Conservation (phyloP, 495 filamentous ascomycete species). For the Cladorrhinum samala region DNA sequence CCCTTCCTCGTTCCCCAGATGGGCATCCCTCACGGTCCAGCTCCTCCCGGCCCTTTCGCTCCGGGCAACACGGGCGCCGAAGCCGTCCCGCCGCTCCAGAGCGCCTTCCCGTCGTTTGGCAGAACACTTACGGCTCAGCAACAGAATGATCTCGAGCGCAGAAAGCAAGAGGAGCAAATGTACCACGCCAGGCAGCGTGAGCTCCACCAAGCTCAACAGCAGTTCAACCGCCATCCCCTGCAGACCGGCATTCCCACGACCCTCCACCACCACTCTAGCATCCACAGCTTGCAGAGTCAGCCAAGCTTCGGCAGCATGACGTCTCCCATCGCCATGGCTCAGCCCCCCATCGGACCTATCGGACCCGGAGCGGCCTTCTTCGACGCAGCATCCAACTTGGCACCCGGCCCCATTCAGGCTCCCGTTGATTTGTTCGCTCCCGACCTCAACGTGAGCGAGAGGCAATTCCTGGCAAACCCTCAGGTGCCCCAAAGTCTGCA, state of each 20-base stretch:
- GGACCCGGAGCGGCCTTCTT: slow-evolving; percentile 57
- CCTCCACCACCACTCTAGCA: slow-evolving; percentile 88
- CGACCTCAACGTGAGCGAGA: slow-evolving; percentile 38
- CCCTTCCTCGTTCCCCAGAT: slow-evolving; percentile 97
- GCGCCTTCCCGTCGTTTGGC: slow-evolving; percentile 94
- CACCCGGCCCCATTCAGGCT: slow-evolving; percentile 13
- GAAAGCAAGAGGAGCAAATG: slow-evolving; percentile 98
- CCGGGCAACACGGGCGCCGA: slow-evolving; percentile 48
- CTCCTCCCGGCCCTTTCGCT: slow-evolving; percentile 42
- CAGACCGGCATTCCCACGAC: slow-evolving; percentile 62
- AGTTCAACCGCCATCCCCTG: slow-evolving; percentile 51
- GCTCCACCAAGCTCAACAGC: slow-evolving; percentile 65
- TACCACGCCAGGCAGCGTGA: slow-evolving; percentile 93
- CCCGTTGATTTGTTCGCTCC: slow-evolving; percentile 42
- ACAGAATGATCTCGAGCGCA: slow-evolving; percentile 90
- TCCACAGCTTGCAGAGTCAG: slow-evolving; percentile 92
- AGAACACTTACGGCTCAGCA: slow-evolving; percentile 95
- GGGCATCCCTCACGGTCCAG: slow-evolving; percentile 79
- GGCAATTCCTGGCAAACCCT: slow-evolving; percentile 35
- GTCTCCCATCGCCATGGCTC: slow-evolving; percentile 71
- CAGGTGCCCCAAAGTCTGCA: slow-evolving; percentile 30
- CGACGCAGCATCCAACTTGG: slow-evolving; percentile 44
- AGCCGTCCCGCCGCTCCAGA: slow-evolving; percentile 90
- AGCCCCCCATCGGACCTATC: slow-evolving; percentile 58
- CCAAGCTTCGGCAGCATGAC: slow-evolving; percentile 90